These are phyloP conservation scores for Trichomonas gallinae DNA, from an alignment of 208 protist species.

Conservation along the genomic window DNA sequence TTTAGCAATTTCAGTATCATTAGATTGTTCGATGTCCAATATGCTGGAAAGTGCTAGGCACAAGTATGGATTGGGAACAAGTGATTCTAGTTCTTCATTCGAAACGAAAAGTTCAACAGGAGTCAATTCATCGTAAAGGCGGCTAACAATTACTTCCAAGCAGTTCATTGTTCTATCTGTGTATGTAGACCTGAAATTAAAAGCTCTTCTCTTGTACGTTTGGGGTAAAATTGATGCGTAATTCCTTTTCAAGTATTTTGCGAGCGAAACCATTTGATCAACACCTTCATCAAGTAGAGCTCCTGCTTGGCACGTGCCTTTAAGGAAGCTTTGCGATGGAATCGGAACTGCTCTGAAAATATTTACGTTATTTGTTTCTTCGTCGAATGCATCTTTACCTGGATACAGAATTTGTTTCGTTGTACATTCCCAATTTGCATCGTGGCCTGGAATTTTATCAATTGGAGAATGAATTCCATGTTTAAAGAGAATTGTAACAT, in stretches of 20 bases:
- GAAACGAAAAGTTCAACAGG: not conserved
- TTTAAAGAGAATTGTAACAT: not conserved
- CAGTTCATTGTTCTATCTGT: not conserved
- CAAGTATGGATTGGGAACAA: not conserved
- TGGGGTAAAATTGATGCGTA: not conserved
- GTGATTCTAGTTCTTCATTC: constrained; percentile 14
- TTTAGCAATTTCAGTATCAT: not conserved
- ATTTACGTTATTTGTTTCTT: not conserved
- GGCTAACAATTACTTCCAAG: not conserved
- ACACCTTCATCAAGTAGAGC: not conserved
- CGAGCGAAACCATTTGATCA: not conserved
- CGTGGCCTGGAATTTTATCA: not conserved
- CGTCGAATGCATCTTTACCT: not conserved
- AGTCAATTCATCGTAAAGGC: not conserved
- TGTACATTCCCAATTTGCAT: not conserved
- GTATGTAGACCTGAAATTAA: not conserved
- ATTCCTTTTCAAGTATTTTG: not conserved
- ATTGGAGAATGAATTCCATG: not conserved
- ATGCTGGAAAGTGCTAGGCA: not conserved
- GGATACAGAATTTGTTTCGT: not conserved
- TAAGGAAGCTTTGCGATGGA: not conserved
- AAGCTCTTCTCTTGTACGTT: not conserved
- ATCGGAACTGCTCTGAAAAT: not conserved
- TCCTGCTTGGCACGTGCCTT: not conserved
- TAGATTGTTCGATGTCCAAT: no score